Conservation (phyloP, 306 rosid genomes). For the Cucurbita ficifolia region DNA sequence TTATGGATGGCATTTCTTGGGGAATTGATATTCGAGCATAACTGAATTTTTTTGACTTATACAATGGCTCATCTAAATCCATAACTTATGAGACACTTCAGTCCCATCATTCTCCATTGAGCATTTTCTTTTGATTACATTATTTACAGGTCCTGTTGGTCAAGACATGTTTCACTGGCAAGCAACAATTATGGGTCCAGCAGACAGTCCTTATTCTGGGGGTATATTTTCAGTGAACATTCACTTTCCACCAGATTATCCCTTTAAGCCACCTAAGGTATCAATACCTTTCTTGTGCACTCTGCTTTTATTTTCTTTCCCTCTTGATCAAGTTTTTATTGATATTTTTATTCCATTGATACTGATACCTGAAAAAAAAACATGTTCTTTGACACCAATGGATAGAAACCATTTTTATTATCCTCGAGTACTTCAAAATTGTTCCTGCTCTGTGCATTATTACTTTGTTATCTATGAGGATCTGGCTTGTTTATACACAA, state of each 20-base stretch:
- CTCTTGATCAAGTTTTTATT: background rate
- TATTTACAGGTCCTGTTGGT: constrained; percentile 3
- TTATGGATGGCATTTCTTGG: background rate
- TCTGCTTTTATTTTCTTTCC: background rate
- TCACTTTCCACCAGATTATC: constrained; percentile 8
- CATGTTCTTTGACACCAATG: background rate
- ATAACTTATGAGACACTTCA: background rate
- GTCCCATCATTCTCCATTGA: background rate
- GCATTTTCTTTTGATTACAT: background rate
- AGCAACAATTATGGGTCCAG: constrained; percentile 9
- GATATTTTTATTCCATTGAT: background rate
- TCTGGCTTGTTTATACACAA: background rate
- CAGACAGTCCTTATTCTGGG: background rate
- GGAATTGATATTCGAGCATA: background rate
- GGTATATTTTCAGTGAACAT: constrained; percentile 7
- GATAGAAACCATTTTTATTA: background rate
- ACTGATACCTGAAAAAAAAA: background rate
- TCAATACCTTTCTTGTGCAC: background rate
- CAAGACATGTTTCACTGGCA: constrained; percentile 8
- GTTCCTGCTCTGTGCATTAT: background rate
- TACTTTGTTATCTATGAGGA: background rate
- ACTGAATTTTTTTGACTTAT: background rate
- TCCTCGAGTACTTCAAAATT: background rate
- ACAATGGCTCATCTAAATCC: background rate
- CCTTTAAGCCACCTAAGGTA: constrained; percentile 7